Base-by-base conservation (phyloP, 2,329 filamentous ascomycete species). In the Fusarium subtropicale region DNA sequence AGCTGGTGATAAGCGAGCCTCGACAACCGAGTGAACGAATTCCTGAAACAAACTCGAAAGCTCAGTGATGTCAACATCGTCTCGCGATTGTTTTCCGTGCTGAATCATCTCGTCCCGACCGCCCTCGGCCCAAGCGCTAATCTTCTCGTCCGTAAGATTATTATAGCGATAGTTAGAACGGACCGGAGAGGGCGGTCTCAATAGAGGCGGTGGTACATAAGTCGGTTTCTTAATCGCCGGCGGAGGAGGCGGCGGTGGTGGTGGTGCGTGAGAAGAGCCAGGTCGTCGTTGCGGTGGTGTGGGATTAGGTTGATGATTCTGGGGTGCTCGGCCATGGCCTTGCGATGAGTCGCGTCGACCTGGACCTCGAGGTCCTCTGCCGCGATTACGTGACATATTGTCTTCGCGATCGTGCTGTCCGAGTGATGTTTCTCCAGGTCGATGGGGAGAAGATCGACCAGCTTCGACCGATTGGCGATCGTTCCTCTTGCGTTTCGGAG, bases 11-110 rank as follows among this genome's bases (percentile, higher is more conserved):
- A 97, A 79, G 50, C 90, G 87, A 42, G 85, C 86, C 74, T 93
- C 90, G 15, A 97, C 81, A 20, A 91, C 90, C 34, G 92, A 89
- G 65, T 91, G 89, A 36, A 96, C 87, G 38, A 97, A 87, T 78
- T 99, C 96, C 80, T 97, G 93, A 71, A 94, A 93, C 24, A 97
- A 82, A 16, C 86, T 86, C 31, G 90, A 89, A 38, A 97, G 82
- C 60, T 89, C 87, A 46, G 90, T 84, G 10, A 87, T 82, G 75
- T 97, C 90, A 70, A 92, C 88, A 69, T 91, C 86, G 36, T 87
- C 81, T 71, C 89, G 87, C 48, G 91, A 90, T 71, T 89, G 84
- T 44, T 86, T 78, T 26, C 90, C 91, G 71, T 88, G 85, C 24
- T 88, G 85, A 22, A 95, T 80, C 15, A 97, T 82, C 28, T 88